These are phyloP conservation scores for Schizonepeta tenuifolia DNA, from an alignment of 257 asterid species.

Conservation along the genomic window DNA sequence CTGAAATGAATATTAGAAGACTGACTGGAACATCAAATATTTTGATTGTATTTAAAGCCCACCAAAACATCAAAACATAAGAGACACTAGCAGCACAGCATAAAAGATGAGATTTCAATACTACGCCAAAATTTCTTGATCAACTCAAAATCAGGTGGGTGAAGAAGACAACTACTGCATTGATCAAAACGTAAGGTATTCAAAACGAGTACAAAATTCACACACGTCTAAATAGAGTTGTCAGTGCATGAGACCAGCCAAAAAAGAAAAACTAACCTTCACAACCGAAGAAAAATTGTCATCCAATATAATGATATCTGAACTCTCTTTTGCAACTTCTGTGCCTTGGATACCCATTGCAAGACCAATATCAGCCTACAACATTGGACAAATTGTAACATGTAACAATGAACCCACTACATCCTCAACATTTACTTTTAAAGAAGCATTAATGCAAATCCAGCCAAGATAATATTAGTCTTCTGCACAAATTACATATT, in stretches of 20 bases:
- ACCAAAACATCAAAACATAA: background rate
- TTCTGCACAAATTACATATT: background rate
- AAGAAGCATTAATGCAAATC: background rate
- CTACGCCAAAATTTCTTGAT: background rate
- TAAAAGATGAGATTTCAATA: background rate
- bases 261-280: slow-evolving; percentile 59
- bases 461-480: slow-evolving; percentile 1
- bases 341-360: slow-evolving; percentile 99
- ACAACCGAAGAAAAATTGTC: slow-evolving; percentile 97
- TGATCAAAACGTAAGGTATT: background rate
- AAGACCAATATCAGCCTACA: slow-evolving; percentile 97
- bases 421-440: background rate
- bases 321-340: slow-evolving; percentile 98
- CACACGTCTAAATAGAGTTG: slow-evolving; percentile 1
- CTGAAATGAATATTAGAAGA: background rate
- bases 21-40: background rate
- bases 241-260: background rate
- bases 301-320: slow-evolving; percentile 95
- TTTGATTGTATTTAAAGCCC: background rate
- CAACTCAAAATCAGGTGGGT: slow-evolving; percentile 1
- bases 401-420: slow-evolving; percentile 10
- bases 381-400: background rate
- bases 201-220: slow-evolving; percentile 1
- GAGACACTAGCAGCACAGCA: background rate
- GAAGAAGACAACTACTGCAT: background rate